phyloP scores from a whole-genome alignment of 164 flowering plant species.

The Magnolia kwangsiensis region DNA sequence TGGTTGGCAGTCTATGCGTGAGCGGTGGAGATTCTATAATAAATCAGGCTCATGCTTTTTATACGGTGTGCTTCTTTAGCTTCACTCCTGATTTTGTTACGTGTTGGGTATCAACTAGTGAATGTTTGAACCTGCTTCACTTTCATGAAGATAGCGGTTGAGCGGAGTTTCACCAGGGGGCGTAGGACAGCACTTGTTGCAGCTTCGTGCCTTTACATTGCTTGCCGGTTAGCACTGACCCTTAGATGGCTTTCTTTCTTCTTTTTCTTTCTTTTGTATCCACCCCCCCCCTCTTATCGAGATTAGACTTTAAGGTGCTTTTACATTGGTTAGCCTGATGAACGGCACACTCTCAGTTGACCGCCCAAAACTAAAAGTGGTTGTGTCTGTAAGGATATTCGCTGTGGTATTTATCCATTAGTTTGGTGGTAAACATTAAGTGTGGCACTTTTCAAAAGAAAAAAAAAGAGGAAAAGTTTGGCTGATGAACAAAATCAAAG shows the following conservation, averaged over 20 bases:
- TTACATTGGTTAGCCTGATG: background rate
- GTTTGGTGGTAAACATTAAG: no score
- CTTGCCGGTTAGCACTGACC: constrained; percentile 60
- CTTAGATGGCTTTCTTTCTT: background rate
- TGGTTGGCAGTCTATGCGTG: constrained; percentile 34
- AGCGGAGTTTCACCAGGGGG: constrained; percentile 73
- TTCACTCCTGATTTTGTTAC: constrained; percentile 1
- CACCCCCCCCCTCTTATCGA: background rate
- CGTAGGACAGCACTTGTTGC: constrained; percentile 67
- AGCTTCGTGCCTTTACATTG: constrained; percentile 84
- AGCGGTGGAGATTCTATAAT: constrained; percentile 43
- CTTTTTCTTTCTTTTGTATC: background rate
- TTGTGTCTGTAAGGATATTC: no score
- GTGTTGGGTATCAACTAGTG: background rate
- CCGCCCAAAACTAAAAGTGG: no score
- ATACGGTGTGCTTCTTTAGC: constrained; percentile 33
- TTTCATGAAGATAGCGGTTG: constrained; percentile 65
- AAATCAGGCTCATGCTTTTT: constrained; percentile 39
- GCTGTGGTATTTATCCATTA: no score
- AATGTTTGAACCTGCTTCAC: constrained; percentile 9
- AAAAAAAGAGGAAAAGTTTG: no score
- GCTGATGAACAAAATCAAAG: no score
- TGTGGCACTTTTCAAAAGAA: no score
- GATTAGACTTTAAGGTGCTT: background rate
- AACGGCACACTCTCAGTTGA: background rate